These are phyloP conservation scores for Macaranga tanarius DNA, from an alignment of 441 rosid species.

Conservation along the genomic window DNA sequence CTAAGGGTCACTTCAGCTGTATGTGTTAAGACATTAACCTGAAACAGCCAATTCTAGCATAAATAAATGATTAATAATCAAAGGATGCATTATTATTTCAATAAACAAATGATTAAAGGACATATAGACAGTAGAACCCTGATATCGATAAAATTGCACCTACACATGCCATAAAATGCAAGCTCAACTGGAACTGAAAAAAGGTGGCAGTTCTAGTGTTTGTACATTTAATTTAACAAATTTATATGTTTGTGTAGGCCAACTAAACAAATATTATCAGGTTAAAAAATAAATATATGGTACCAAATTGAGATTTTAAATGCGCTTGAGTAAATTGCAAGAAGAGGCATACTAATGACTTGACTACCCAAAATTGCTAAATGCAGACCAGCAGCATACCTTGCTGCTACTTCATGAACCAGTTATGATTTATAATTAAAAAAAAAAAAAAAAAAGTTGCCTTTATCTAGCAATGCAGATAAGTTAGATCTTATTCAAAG, in stretches of 20 bases:
- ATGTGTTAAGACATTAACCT: conserved; percentile 43
- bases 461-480: too few relatives aligned
- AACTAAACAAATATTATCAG: neutral
- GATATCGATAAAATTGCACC: neutral
- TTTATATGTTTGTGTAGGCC: neutral
- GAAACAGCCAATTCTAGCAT: conserved; percentile 27
- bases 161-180: neutral
- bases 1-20: conserved; percentile 46
- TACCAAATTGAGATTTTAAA: too few relatives aligned
- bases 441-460: too few relatives aligned
- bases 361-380: neutral
- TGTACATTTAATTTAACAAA: neutral
- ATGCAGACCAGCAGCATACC: too few relatives aligned
- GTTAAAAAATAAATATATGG: too few relatives aligned
- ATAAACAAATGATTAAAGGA: neutral
- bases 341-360: neutral
- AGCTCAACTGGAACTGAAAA: too few relatives aligned
- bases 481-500: too few relatives aligned
- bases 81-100: neutral
- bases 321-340: neutral
- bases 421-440: too few relatives aligned
- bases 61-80: neutral
- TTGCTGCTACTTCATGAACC: too few relatives aligned
- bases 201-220: neutral
- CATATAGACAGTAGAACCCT: neutral